These are phyloP conservation scores for Globisporangium uncinulatum DNA, from an alignment of 352 stramenopile species.

Conservation along the genomic window DNA sequence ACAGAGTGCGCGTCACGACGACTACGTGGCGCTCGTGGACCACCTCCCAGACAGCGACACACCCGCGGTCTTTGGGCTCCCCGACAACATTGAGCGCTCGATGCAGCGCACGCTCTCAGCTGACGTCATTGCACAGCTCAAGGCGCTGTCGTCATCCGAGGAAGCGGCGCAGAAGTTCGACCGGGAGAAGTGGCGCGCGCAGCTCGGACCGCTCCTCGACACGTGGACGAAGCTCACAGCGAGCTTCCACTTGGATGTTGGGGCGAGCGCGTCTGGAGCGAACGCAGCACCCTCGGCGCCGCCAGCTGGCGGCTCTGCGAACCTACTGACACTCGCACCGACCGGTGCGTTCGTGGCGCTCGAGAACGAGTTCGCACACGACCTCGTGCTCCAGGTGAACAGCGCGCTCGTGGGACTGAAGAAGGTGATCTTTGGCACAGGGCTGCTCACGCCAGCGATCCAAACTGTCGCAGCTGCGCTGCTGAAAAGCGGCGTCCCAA, in stretches of 20 bases:
- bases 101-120: slow-evolving; percentile 88
- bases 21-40: slow-evolving; percentile 71
- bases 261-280: background rate
- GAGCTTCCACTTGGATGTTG: slow-evolving; percentile 43
- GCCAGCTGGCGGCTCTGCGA: slow-evolving; percentile 14
- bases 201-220: slow-evolving; percentile 87
- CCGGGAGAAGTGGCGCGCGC: slow-evolving; percentile 85
- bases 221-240: slow-evolving; percentile 84
- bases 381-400: slow-evolving; percentile 73
- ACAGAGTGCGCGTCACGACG: slow-evolving; percentile 48
- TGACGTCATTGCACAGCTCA: slow-evolving; percentile 83
- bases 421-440: slow-evolving; percentile 90
- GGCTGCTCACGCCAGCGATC: slow-evolving; percentile 86
- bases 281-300: background rate
- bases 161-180: slow-evolving; percentile 78
- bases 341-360: slow-evolving; percentile 88
- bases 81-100: slow-evolving; percentile 93
- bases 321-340: slow-evolving; percentile 53
- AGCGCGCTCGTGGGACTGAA: slow-evolving; percentile 65
- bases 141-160: slow-evolving; percentile 71
- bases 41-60: slow-evolving; percentile 63
- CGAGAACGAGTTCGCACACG: slow-evolving; percentile 82
- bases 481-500: slow-evolving; percentile 63
- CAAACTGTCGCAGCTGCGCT: slow-evolving; percentile 73
- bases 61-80: slow-evolving; percentile 87